A percentile compares a stretch with the other conserved stretches of the same genome.
Evolutionary conservation across 75 land plant species (phyloP).

Genomic region (Sequoia sempervirens): DNA sequence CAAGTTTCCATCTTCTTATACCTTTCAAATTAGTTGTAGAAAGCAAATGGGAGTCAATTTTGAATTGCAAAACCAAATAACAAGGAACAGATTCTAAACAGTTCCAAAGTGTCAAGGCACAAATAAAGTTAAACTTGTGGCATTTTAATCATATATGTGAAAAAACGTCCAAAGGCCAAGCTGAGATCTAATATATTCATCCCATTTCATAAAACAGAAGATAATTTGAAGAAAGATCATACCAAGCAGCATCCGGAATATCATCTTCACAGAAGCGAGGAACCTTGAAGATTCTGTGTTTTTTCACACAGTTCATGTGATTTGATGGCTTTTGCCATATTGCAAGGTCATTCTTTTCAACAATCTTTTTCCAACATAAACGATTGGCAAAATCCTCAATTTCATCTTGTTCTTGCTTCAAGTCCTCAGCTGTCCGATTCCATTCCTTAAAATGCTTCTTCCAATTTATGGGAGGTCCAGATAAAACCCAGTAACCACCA

Average conservation of each 20-base stretch:
- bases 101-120: neutral
- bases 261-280: slow-evolving; percentile 36
- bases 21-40: slow-evolving; percentile 28
- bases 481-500: slow-evolving; percentile 73
- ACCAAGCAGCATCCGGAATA: slow-evolving; percentile 54
- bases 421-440: slow-evolving; percentile 50
- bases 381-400: slow-evolving; percentile 57
- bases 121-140: neutral
- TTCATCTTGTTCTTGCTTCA: slow-evolving; percentile 38
- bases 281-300: slow-evolving; percentile 10
- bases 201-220: neutral
- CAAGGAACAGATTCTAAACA: neutral
- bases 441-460: slow-evolving; percentile 48
- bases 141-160: neutral
- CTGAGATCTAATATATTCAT: neutral
- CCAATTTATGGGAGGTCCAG: slow-evolving; percentile 64
- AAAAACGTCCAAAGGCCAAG: neutral
- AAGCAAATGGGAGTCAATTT: neutral
- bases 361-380: slow-evolving; percentile 59
- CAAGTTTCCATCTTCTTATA: slow-evolving; percentile 73
- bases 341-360: slow-evolving; percentile 47
- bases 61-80: neutral
- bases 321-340: slow-evolving; percentile 60
- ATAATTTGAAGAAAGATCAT: slow-evolving; percentile 2
- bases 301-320: slow-evolving; percentile 36